These are phyloP conservation scores for Phytopythium kandeliae DNA, from an alignment of 352 stramenopile species.

Conservation along the genomic window DNA sequence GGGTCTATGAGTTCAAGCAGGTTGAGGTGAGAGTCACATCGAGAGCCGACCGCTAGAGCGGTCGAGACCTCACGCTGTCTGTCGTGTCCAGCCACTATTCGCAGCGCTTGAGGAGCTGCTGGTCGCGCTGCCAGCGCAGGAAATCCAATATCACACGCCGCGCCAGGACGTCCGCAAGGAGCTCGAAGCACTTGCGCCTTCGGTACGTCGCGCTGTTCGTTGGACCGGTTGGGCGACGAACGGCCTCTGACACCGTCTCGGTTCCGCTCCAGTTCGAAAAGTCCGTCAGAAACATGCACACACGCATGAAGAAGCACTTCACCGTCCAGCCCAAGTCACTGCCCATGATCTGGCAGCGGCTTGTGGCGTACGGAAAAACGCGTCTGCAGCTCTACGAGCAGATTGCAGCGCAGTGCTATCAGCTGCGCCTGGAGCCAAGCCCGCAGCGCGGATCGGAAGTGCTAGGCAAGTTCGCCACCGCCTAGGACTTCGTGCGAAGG, in stretches of 20 bases:
- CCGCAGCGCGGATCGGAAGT: constrained; percentile 33
- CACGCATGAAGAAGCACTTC: constrained; percentile 76
- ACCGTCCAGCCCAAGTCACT: constrained; percentile 40
- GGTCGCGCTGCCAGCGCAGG: constrained; percentile 39
- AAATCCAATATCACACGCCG: constrained; percentile 64
- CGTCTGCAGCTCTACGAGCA: constrained; percentile 41
- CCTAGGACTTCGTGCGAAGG: constrained; percentile 4
- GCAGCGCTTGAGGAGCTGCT: constrained; percentile 46
- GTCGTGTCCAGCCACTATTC: constrained; percentile 53
- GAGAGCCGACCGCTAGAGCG: too few relatives aligned
- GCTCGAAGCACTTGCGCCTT: constrained; percentile 30
- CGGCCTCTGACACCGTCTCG: background rate
- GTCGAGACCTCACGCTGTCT: too few relatives aligned
- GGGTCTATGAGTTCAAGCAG: constrained; percentile 64
- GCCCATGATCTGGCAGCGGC: constrained; percentile 44
- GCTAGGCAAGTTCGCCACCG: constrained; percentile 37
- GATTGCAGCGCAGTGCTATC: constrained; percentile 53
- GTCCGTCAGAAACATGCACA: constrained; percentile 57
- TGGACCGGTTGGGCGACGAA: background rate
- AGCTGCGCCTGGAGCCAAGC: constrained; percentile 46
- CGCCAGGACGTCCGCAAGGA: constrained; percentile 52
- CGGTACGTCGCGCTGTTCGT: constrained; percentile 15
- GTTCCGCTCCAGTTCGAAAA: constrained; percentile 47
- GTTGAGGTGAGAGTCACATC: constrained; percentile 24
- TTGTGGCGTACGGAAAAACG: constrained; percentile 32